A percentile compares a stretch with the other conserved stretches of the same genome.
Conservation (phyloP, 176 grass and related monocot species). For the Cymbopogon citratus region DNA sequence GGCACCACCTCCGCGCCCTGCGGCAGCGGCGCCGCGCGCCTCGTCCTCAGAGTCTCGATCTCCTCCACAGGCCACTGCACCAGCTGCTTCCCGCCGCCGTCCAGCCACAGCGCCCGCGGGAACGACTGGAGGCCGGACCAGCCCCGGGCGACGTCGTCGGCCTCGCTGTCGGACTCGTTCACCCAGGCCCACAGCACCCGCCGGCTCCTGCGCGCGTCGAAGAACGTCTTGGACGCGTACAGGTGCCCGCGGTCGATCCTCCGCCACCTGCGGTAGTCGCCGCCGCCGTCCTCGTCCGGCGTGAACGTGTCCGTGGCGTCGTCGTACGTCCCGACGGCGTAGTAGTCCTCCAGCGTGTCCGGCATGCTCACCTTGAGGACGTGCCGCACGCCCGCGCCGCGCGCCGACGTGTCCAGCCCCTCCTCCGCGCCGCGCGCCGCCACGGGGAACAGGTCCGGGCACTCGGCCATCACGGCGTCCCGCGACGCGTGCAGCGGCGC, state of each 20-base stretch:
- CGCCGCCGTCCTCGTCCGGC: conserved; percentile 27
- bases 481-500: conserved; percentile 36
- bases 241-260: conserved; percentile 53
- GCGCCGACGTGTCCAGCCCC: conserved; percentile 43
- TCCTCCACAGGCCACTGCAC: conserved; percentile 75
- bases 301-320: conserved; percentile 29
- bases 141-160: conserved; percentile 36
- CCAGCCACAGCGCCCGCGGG: conserved; percentile 58
- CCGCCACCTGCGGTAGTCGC: conserved; percentile 27
- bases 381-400: conserved; percentile 9
- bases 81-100: conserved; percentile 38
- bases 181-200: conserved; percentile 53
- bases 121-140: conserved; percentile 63
- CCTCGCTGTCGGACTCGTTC: conserved; percentile 45
- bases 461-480: conserved; percentile 49
- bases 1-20: not conserved
- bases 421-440: conserved; percentile 4
- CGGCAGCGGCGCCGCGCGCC: not conserved
- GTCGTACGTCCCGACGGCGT: conserved; percentile 45
- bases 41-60: conserved; percentile 41
- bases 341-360: conserved; percentile 37
- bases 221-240: conserved; percentile 66
- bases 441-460: conserved; percentile 78
- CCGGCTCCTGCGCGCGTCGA: conserved; percentile 29
- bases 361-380: conserved; percentile 15